Conservation (phyloP, 129 eudicot species). For the Oenanthe sinensis region DNA sequence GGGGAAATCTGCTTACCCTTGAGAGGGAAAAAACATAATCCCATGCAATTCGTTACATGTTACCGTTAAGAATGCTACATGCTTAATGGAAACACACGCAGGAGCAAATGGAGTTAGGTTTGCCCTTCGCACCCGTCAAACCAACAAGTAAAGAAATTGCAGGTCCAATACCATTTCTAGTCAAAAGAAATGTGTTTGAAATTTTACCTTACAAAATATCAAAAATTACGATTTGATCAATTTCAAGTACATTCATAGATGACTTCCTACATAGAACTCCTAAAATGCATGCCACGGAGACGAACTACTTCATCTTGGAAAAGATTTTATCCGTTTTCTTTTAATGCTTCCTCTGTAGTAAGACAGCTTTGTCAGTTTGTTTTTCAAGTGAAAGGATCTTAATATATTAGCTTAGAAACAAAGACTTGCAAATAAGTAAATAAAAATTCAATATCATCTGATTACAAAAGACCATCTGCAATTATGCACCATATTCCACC, state of each 20-base stretch:
- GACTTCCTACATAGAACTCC: neutral
- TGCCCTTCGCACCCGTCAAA: no score
- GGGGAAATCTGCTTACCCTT: no score
- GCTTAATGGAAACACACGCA: no score
- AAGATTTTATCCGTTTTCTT: neutral
- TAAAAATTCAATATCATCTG: neutral
- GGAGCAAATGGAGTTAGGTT: no score
- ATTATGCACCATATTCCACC: neutral
- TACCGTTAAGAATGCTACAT: no score
- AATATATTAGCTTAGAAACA: neutral
- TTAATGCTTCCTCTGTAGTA: neutral
- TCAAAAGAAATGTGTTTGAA: neutral
- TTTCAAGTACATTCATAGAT: neutral
- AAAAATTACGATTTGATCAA: neutral
- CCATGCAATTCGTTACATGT: no score
- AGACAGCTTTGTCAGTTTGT: neutral
- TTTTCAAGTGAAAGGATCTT: neutral
- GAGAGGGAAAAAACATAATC: no score
- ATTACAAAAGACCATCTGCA: neutral
- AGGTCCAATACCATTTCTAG: no score
- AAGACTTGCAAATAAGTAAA: neutral
- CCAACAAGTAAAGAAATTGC: no score
- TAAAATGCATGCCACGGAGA: neutral
- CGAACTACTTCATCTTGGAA: neutral
- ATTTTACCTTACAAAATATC: neutral